Base-by-base conservation (phyloP, 1,284 basidiomycete genomes). In the Trichosporon inkin region DNA sequence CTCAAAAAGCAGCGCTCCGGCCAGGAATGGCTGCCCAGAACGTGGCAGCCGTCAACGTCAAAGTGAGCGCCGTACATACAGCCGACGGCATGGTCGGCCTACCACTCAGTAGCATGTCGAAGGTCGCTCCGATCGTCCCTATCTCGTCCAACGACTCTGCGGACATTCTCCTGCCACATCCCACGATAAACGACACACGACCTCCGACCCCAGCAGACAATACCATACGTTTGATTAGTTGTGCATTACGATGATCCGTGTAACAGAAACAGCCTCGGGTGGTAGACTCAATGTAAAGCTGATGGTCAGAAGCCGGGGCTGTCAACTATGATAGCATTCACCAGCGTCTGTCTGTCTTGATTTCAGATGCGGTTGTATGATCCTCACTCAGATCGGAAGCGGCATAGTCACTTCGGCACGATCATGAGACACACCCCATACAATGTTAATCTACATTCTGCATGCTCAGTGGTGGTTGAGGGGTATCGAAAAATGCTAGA, bases 1-100 rank as follows among this genome's bases (percentile, higher is more conserved):
- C 56, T 75, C 16, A 63, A 69, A 32, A 38, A 37, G 20, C 63
- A 60, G 36, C 34, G 40, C n/a, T 55, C 55, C 14, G 63, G 60
- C 17, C 17, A 32, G 36, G 63, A 64, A 40, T 64, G 60, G 60
- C 47, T 64, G 1, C 63, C 63, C 2, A 55, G 57, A 17, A 39
- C 56, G 4, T 62, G 56, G 53, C 22, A 47, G 49, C 47, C 35
- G 22, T 39, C 37, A 3, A 19, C 35, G 22, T 39, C 37, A 3
- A 19, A 38, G n/a, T 32, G 16, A 17, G 51, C 49, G 34, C 16
- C 51, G n/a, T 5, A 38, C 2, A 7, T 2, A 13, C 20, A 57
- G 36, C 16, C 34, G 8, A 20, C 36, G 35, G n/a, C 20, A 13
- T 16, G 10, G 28, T 16, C 24, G 44, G 22, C 41, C 24, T 32